A percentile compares a stretch with the other conserved stretches of the same genome.
phyloP scores from a whole-genome alignment of 75 land plant genomes.

The Sequoia sempervirens region DNA sequence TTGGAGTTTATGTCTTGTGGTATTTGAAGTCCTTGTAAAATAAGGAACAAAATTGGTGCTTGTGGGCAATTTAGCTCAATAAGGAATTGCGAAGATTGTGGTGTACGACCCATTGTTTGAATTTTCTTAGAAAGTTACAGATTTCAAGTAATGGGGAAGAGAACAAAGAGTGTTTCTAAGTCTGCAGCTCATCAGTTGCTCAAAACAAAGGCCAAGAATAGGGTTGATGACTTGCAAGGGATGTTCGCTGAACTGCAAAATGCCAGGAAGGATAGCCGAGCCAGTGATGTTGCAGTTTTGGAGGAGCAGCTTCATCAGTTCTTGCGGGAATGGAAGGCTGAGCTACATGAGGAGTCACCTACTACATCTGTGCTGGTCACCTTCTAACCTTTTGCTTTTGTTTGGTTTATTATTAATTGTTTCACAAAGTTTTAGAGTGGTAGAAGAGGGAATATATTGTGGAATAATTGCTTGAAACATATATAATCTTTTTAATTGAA shows the following conservation, averaged over 20 bases:
- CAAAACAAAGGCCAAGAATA: conserved; percentile 13
- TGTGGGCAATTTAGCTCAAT: background rate
- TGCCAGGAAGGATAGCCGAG: conserved; percentile 29
- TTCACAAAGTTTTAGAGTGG: background rate
- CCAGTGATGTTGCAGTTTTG: conserved; percentile 27
- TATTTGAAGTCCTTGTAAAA: background rate
- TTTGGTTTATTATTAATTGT: background rate
- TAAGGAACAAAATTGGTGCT: background rate
- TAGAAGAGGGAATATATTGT: background rate
- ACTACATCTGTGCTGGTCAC: conserved; percentile 12
- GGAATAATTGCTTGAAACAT: conserved; percentile 3
- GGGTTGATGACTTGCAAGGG: conserved; percentile 38
- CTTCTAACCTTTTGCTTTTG: background rate
- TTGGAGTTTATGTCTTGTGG: background rate
- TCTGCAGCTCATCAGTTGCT: background rate
- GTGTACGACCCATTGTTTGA: background rate
- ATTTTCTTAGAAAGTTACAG: background rate
- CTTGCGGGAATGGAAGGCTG: conserved; percentile 42
- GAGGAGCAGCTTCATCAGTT: conserved; percentile 45
- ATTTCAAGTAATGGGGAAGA: conserved; percentile 3
- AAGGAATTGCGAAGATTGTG: background rate
- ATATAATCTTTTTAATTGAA: background rate
- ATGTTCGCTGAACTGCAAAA: conserved; percentile 34
- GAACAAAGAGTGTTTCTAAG: background rate
- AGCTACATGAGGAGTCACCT: conserved; percentile 16